A percentile compares a stretch with the other conserved stretches of the same genome.
phyloP scores from a whole-genome alignment of 192 early-diverging fungal genomes.

The Rhizoclosmatium globosum region DNA sequence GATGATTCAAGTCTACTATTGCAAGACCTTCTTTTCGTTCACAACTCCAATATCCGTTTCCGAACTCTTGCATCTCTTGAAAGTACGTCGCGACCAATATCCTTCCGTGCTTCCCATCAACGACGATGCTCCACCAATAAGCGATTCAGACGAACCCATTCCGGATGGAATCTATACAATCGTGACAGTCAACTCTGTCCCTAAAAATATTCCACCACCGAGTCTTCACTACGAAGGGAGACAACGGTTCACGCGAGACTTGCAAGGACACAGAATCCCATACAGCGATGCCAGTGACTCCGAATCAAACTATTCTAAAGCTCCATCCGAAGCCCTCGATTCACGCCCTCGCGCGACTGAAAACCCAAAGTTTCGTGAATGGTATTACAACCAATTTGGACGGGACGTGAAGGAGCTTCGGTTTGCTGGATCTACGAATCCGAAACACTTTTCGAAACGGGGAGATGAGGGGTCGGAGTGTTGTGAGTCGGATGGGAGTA shows the following conservation, averaged over 20 bases:
- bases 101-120: neutral
- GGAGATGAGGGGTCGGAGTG: neutral
- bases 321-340: neutral
- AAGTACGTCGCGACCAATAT: constrained; percentile 15
- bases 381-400: constrained; percentile 13
- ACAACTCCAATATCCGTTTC: neutral
- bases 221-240: neutral
- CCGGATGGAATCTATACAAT: constrained; percentile 24
- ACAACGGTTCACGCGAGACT: neutral
- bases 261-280: neutral
- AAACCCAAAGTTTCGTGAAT: neutral
- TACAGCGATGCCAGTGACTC: neutral
- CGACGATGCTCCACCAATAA: neutral
- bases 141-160: constrained; percentile 15
- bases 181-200: neutral
- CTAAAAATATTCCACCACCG: neutral
- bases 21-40: constrained; percentile 3
- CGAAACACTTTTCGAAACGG: neutral
- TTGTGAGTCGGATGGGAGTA: too few relatives aligned
- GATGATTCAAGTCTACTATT: constrained; percentile 6
- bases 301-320: too few relatives aligned
- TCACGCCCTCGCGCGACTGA: neutral
- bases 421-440: neutral
- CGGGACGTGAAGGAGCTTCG: neutral
- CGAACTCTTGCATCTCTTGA: neutral